A percentile compares a stretch with the other conserved stretches of the same genome.
phyloP scores from a whole-genome alignment of 2,329 filamentous ascomycete genomes.

The Penicillium sp. region DNA sequence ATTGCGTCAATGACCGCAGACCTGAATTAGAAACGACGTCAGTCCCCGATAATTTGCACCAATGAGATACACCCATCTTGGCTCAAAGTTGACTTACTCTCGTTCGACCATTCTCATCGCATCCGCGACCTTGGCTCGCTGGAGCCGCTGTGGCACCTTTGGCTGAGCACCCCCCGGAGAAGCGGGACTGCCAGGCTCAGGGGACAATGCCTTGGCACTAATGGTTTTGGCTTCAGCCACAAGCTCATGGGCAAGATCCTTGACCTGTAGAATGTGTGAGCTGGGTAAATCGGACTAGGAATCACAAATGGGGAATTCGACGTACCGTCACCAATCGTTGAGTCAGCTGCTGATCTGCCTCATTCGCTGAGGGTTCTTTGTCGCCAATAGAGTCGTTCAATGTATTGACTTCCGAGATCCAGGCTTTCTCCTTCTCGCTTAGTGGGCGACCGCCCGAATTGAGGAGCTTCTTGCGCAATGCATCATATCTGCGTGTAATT shows the following conservation, averaged over 20 bases:
- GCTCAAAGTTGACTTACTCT: conserved; percentile 32
- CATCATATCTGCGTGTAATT: conserved; percentile 39
- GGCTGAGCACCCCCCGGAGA: conserved; percentile 26
- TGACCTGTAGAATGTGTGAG: conserved; percentile 29
- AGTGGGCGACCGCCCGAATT: conserved; percentile 41
- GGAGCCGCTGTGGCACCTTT: conserved; percentile 38
- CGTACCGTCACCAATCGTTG: conserved; percentile 39
- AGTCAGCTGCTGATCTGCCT: conserved; percentile 23
- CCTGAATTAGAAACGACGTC: conserved; percentile 20
- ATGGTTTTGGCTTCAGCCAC: conserved; percentile 33
- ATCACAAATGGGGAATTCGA: neutral
- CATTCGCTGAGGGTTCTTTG: conserved; percentile 15
- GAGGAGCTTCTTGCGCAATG: conserved; percentile 39
- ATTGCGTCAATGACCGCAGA: conserved; percentile 42
- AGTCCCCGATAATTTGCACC: neutral
- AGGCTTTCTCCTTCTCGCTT: conserved; percentile 43
- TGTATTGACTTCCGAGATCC: conserved; percentile 40
- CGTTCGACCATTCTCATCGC: conserved; percentile 47
- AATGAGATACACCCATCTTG: too few species aligned
- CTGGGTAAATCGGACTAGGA: neutral
- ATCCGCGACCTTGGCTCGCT: conserved; percentile 42
- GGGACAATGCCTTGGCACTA: conserved; percentile 21
- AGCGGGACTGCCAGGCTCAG: conserved; percentile 26
- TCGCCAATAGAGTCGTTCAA: conserved; percentile 34
- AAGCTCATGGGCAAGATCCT: conserved; percentile 34